Conservation (phyloP, 2,329 filamentous ascomycete species). For the Incumbomyces delicatus region DNA sequence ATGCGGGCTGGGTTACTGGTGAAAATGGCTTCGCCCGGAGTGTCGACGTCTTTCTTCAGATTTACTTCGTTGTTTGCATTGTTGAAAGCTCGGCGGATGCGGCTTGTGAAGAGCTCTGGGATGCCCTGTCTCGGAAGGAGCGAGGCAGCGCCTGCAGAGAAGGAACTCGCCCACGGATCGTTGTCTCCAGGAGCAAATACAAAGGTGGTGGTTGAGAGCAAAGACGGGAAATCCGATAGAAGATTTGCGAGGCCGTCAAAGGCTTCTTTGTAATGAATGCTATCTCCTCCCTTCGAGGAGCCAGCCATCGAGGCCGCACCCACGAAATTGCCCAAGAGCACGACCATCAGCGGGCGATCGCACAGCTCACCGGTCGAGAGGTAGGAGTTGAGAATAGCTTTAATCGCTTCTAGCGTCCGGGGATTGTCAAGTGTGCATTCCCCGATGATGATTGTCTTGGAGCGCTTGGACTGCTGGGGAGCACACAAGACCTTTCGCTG, state of each 20-base stretch:
- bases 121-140: constrained; percentile 46
- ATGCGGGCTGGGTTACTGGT: constrained; percentile 77
- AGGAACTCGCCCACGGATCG: constrained; percentile 90
- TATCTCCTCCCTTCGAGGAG: constrained; percentile 58
- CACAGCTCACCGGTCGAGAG: constrained; percentile 44
- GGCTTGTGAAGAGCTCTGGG: constrained; percentile 81
- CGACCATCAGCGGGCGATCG: constrained; percentile 64
- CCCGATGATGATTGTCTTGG: constrained; percentile 64
- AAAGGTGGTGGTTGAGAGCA: constrained; percentile 73
- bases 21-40: constrained; percentile 70
- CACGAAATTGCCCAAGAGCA: constrained; percentile 78
- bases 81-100: constrained; percentile 71
- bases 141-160: constrained; percentile 43
- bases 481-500: constrained; percentile 56
- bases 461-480: constrained; percentile 21
- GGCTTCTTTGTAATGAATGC: constrained; percentile 89
- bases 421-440: constrained; percentile 82
- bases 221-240: constrained; percentile 69
- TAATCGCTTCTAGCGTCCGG: constrained; percentile 68
- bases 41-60: constrained; percentile 37
- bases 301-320: constrained; percentile 50
- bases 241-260: constrained; percentile 74
- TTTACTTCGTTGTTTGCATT: constrained; percentile 63
- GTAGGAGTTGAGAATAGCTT: constrained; percentile 68
- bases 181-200: constrained; percentile 93